phyloP scores from a whole-genome alignment of 192 early-diverging fungal species.

The Umbelopsis isabellina region DNA sequence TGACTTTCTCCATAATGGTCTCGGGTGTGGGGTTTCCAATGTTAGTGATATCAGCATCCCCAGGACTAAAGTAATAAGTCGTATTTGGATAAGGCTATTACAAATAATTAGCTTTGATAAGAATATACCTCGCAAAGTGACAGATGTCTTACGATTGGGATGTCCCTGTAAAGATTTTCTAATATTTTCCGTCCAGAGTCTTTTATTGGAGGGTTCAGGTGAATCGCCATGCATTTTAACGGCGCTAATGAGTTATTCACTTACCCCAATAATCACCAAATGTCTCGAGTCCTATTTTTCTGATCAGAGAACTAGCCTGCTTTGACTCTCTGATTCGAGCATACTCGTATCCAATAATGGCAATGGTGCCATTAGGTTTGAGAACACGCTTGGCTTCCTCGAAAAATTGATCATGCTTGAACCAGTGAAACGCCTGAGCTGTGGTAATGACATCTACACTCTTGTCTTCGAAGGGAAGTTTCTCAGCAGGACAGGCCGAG shows the following conservation, averaged over 20 bases:
- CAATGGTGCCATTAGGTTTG: constrained; percentile 62
- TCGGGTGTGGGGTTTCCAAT: background rate
- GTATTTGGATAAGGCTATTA: constrained; percentile 44
- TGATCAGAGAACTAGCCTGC: constrained; percentile 33
- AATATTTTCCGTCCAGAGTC: constrained; percentile 44
- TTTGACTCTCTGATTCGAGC: constrained; percentile 42
- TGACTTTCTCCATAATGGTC: constrained; percentile 41
- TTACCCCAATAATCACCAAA: constrained; percentile 50
- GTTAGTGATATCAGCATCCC: constrained; percentile 2
- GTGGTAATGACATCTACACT: constrained; percentile 53
- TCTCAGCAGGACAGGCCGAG: constrained; percentile 41
- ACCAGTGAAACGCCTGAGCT: constrained; percentile 62
- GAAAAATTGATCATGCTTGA: constrained; percentile 58
- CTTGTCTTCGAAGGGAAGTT: constrained; percentile 31
- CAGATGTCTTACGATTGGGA: constrained; percentile 26
- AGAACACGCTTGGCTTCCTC: constrained; percentile 59
- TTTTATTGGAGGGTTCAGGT: background rate
- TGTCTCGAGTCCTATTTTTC: constrained; percentile 30
- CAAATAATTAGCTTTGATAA: too few species aligned
- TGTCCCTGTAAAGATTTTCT: constrained; percentile 47
- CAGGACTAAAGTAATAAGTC: constrained; percentile 41
- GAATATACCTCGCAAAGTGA: too few species aligned
- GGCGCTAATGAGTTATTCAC: background rate
- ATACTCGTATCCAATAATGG: constrained; percentile 52
- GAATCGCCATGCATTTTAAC: background rate